These are phyloP conservation scores for Cystofilobasidium ferigula DNA, from an alignment of 768 basidiomycete genomes.

Conservation along the genomic window DNA sequence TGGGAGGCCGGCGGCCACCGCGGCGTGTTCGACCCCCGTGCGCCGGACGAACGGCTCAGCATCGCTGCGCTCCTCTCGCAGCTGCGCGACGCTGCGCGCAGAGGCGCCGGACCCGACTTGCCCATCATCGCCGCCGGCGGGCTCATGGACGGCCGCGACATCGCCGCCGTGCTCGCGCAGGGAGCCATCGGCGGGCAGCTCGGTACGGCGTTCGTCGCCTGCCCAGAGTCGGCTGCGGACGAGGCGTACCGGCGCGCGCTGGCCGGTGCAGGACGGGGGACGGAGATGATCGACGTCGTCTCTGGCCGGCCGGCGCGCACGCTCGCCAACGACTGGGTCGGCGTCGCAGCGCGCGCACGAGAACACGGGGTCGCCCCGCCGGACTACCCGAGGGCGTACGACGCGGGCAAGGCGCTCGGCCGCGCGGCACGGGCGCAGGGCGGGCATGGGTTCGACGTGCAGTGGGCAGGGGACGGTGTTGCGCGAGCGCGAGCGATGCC, in stretches of 20 bases:
- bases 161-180: slow-evolving; percentile 54
- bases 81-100: slow-evolving; percentile 36
- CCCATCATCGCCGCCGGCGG: slow-evolving; percentile 67
- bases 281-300: slow-evolving; percentile 28
- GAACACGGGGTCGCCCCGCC: slow-evolving; percentile 16
- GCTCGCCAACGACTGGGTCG: slow-evolving; percentile 30
- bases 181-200: slow-evolving; percentile 59
- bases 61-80: slow-evolving; percentile 35
- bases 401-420: slow-evolving; percentile 31
- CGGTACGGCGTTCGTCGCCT: slow-evolving; percentile 59
- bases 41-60: slow-evolving; percentile 27
- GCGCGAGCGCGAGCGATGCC: slow-evolving; percentile 28
- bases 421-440: slow-evolving; percentile 30
- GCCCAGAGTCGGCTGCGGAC: slow-evolving; percentile 31
- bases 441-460: slow-evolving; percentile 30
- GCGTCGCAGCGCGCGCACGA: slow-evolving; percentile 9
- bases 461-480: slow-evolving; percentile 34
- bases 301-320: slow-evolving; percentile 33
- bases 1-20: slow-evolving; percentile 33
- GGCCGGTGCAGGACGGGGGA: slow-evolving; percentile 13
- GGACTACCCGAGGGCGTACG: slow-evolving; percentile 32
- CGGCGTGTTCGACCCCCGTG: slow-evolving; percentile 29
- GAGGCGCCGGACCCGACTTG: slow-evolving; percentile 36
- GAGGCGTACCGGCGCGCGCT: slow-evolving; percentile 28
- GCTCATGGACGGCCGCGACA: slow-evolving; percentile 52